Evolutionary conservation across 768 basidiomycete species (phyloP).

Genomic region (Russula sp.): DNA sequence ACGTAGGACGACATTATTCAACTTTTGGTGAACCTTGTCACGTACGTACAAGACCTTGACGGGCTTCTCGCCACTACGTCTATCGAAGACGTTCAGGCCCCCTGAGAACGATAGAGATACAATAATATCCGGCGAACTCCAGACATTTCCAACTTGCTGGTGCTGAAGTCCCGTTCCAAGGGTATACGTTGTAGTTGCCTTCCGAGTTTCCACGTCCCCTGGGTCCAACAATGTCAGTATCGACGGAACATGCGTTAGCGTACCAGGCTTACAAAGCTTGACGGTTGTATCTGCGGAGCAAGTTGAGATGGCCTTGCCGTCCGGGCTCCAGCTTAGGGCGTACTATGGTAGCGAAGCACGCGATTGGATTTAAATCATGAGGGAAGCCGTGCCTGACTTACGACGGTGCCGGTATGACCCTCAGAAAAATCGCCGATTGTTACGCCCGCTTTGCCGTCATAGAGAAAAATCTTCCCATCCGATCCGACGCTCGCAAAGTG

Average conservation of each 20-base stretch:
- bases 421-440: slow-evolving; percentile 63
- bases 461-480: slow-evolving; percentile 81
- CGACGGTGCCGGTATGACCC: slow-evolving; percentile 70
- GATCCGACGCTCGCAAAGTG: slow-evolving; percentile 86
- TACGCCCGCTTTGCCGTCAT: slow-evolving; percentile 87
- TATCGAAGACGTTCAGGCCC: slow-evolving; percentile 77
- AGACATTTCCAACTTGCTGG: slow-evolving; percentile 89
- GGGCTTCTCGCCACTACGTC: slow-evolving; percentile 55
- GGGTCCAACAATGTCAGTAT: background rate
- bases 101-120: slow-evolving; percentile 83
- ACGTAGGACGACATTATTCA: background rate
- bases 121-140: slow-evolving; percentile 64
- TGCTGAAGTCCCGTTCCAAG: slow-evolving; percentile 66
- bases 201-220: slow-evolving; percentile 81
- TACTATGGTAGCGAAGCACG: slow-evolving; percentile 36
- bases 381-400: slow-evolving; percentile 35
- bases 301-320: slow-evolving; percentile 68
- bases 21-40: slow-evolving; percentile 4
- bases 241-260: background rate
- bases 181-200: slow-evolving; percentile 61
- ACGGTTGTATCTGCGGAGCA: slow-evolving; percentile 85
- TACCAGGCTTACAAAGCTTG: slow-evolving; percentile 57
- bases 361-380: slow-evolving; percentile 1
- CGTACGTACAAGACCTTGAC: slow-evolving; percentile 56
- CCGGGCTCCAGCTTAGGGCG: slow-evolving; percentile 75